Base-by-base conservation (phyloP, 306 rosid species). In the Pterocarpus macrocarpus region DNA sequence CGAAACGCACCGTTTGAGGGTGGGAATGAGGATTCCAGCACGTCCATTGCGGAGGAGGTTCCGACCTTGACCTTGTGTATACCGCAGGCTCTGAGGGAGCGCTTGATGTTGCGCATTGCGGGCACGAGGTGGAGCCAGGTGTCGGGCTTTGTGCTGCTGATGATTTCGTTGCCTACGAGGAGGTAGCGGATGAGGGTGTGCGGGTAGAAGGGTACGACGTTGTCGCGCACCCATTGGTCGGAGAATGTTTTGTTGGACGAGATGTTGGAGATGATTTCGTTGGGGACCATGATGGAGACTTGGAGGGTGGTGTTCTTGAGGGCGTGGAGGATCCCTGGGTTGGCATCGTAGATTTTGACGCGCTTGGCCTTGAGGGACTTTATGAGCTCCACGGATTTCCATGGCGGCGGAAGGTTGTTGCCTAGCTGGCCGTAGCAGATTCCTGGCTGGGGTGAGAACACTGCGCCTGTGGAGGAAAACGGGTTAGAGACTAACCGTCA, bases 351-450 rank as follows among this genome's bases (percentile, higher is more conserved):
- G 83, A 83, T 73, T 64, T 93, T 93, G 83, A 93, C 95, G n/a
- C 94, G 86, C 68, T 92, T 87, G 5, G 97, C 91, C 6, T 86
- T 83, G 5, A 92, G 86, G 41, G 85, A 69, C 5, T 89, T 85
- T 80, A 93, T 81, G 12, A 88, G 89, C 17, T 85, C 16, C 28
- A 89, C 78, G 0, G 97, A 89, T 13, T 78, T 61, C 0, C 64
- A 30, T 15, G 99, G 93, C 6, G 89, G 36, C 0, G 94, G 99
- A 1, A 95, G 93, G 56, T 93, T 85, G 90, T 95, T 84, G 2
- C 98, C 97, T 15, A 95, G 82, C 83, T 85, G 88, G 5, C 98
- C 98, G 71, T 86, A 92, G 90, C 90, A 90, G 16, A 94, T 69
- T 12, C 98, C 98, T 12, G 92, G 90, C 47, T 69, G 83, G 11